Percentiles rank a stretch among this genome's conserved stretches.
phyloP scores from a whole-genome alignment of 2,329 filamentous ascomycete genomes.

The Tolypocladium sp. region DNA sequence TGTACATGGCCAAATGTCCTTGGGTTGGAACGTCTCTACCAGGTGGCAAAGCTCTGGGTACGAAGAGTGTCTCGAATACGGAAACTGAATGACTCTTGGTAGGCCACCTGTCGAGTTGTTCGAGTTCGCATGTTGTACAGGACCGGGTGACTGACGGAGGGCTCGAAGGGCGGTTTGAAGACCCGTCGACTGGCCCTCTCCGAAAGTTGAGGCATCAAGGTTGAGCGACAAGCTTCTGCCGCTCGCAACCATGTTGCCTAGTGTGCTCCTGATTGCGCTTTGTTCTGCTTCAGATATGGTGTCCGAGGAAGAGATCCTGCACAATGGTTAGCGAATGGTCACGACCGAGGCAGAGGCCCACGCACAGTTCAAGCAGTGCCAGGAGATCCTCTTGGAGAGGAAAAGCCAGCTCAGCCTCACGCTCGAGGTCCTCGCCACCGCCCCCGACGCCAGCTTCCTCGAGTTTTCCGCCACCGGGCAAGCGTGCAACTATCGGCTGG shows the following conservation, averaged over 20 bases:
- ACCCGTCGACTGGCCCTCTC: conserved; percentile 7
- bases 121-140: neutral
- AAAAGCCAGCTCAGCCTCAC: conserved; percentile 56
- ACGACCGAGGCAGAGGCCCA: neutral
- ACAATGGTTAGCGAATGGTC: neutral
- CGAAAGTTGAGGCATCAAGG: conserved; percentile 9
- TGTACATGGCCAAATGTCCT: conserved; percentile 77
- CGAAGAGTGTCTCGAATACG: conserved; percentile 85
- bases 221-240: conserved; percentile 17
- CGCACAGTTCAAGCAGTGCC: conserved; percentile 30
- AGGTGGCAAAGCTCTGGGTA: conserved; percentile 70
- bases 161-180: conserved; percentile 1
- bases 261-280: conserved; percentile 2
- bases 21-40: conserved; percentile 58
- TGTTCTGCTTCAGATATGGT: conserved; percentile 3
- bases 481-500: conserved; percentile 64
- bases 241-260: conserved; percentile 9
- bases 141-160: neutral
- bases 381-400: conserved; percentile 44
- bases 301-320: conserved; percentile 10
- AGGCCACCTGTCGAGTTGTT: conserved; percentile 12
- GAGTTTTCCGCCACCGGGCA: conserved; percentile 51
- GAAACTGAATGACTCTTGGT: conserved; percentile 50
- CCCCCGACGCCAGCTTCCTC: conserved; percentile 71
- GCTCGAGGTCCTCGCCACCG: conserved; percentile 65